phyloP scores from a whole-genome alignment of 331 rosid genomes.

The Dryas integrifolia region DNA sequence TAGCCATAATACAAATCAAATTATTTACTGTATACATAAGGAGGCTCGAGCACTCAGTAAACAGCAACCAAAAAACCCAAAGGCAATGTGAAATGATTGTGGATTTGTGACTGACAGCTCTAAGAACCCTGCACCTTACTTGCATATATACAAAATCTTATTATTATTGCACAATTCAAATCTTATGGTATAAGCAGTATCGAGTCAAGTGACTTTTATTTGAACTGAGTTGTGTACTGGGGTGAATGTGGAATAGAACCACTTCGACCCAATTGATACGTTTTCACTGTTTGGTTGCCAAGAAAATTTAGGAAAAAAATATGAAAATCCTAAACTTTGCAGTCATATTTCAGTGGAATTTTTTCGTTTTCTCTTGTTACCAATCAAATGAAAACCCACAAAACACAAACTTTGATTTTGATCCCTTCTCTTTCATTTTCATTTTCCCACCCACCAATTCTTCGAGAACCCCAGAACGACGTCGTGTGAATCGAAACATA shows the following conservation, averaged over 20 bases:
- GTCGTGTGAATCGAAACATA: background rate
- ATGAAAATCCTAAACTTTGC: background rate
- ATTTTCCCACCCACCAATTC: too few species aligned
- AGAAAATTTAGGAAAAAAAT: background rate
- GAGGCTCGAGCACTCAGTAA: background rate
- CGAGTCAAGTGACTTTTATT: background rate
- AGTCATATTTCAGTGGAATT: background rate
- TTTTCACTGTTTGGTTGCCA: constrained; percentile 2
- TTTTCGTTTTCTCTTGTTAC: too few species aligned
- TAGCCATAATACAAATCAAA: background rate
- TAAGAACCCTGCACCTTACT: background rate
- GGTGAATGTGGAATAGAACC: background rate
- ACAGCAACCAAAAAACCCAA: background rate
- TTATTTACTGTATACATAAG: background rate
- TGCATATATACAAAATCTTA: background rate
- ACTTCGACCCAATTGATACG: background rate
- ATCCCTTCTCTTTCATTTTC: too few species aligned
- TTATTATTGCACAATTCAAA: background rate
- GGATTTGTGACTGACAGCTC: too few species aligned
- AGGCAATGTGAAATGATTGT: background rate
- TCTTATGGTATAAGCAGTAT: background rate
- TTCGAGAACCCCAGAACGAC: background rate
- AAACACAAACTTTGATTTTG: too few species aligned
- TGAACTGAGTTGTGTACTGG: background rate
- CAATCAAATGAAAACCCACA: too few species aligned